Conservation (phyloP, 2,329 filamentous ascomycete species). For the Aspergillus brunneoviolaceus region DNA sequence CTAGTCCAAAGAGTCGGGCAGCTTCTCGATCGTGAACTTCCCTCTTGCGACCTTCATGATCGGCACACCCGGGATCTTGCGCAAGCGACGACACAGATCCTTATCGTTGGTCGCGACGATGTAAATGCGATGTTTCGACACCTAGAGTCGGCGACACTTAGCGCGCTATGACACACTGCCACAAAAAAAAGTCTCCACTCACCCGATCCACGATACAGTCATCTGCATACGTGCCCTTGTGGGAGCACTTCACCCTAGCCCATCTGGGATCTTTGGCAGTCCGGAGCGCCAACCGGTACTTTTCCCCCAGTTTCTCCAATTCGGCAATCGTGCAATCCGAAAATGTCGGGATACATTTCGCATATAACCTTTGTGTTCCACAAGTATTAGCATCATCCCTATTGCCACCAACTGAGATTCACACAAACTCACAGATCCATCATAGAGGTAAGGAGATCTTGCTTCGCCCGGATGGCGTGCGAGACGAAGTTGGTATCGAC, state of each 20-base stretch:
- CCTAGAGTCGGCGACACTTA: slow-evolving; percentile 7
- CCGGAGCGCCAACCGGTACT: slow-evolving; percentile 80
- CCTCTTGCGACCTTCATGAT: slow-evolving; percentile 78
- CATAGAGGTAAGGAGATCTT: slow-evolving; percentile 81
- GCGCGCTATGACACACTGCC: background rate
- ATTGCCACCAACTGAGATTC: background rate
- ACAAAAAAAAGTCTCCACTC: background rate
- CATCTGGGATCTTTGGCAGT: slow-evolving; percentile 89
- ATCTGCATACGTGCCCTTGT: slow-evolving; percentile 85
- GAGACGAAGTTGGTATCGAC: slow-evolving; percentile 89
- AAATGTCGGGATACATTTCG: slow-evolving; percentile 85
- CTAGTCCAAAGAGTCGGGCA: slow-evolving; percentile 75
- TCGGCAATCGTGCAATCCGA: slow-evolving; percentile 81
- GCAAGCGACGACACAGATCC: slow-evolving; percentile 76
- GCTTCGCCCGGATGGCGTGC: slow-evolving; percentile 86
- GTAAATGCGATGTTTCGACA: slow-evolving; percentile 70
- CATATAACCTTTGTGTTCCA: slow-evolving; percentile 62
- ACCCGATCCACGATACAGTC: slow-evolving; percentile 77
- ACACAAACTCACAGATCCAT: slow-evolving; percentile 64
- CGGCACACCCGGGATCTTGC: slow-evolving; percentile 73
- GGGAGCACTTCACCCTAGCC: slow-evolving; percentile 81
- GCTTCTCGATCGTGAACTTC: slow-evolving; percentile 91
- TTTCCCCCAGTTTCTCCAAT: slow-evolving; percentile 82
- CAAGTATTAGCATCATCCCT: slow-evolving; percentile 7
- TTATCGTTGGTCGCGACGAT: slow-evolving; percentile 71